A percentile compares a stretch with the other conserved stretches of the same genome.
Conservation (phyloP, 352 stramenopile species). For the Globisporangium iwayamae region DNA sequence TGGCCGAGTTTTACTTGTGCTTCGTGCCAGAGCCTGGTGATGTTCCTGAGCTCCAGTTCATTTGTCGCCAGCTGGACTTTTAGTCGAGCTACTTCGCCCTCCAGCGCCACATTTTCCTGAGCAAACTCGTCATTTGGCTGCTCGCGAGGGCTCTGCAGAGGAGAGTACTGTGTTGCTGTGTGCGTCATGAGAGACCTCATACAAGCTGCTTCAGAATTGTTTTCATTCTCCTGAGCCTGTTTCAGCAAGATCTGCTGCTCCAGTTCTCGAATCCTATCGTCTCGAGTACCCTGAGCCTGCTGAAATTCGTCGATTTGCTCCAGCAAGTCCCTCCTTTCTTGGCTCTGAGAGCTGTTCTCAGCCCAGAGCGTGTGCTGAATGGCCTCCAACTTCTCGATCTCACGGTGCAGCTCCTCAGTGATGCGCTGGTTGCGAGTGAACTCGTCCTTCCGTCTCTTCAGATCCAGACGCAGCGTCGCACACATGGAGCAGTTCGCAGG, state of each 20-base stretch:
- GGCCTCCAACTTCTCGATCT: slow-evolving; percentile 28
- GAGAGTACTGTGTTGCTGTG: slow-evolving; percentile 1
- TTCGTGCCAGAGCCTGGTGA: not conserved
- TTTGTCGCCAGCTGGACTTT: not conserved
- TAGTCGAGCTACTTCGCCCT: not conserved
- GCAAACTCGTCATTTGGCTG: not conserved
- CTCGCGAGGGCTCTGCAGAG: not conserved
- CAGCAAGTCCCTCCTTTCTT: slow-evolving; percentile 25
- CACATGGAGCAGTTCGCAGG: slow-evolving; percentile 19
- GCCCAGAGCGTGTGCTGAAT: slow-evolving; percentile 28
- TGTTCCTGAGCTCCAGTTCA: not conserved
- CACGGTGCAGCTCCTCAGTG: slow-evolving; percentile 21
- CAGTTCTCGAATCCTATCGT: slow-evolving; percentile 15
- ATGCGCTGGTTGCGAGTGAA: slow-evolving; percentile 11
- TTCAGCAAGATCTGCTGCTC: slow-evolving; percentile 17
- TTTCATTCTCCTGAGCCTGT: not conserved
- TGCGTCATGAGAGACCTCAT: not conserved
- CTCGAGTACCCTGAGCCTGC: slow-evolving; percentile 14
- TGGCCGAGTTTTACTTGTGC: not conserved
- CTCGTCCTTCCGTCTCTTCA: slow-evolving; percentile 22
- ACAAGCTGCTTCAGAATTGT: not conserved
- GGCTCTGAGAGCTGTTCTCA: slow-evolving; percentile 19
- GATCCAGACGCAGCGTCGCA: slow-evolving; percentile 14
- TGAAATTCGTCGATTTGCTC: slow-evolving; percentile 18
- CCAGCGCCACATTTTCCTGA: not conserved